Evolutionary conservation across 305 asterid species (phyloP), one percentile per base, ranked within the genome.

Genomic region (Fraxinus nigra): DNA sequence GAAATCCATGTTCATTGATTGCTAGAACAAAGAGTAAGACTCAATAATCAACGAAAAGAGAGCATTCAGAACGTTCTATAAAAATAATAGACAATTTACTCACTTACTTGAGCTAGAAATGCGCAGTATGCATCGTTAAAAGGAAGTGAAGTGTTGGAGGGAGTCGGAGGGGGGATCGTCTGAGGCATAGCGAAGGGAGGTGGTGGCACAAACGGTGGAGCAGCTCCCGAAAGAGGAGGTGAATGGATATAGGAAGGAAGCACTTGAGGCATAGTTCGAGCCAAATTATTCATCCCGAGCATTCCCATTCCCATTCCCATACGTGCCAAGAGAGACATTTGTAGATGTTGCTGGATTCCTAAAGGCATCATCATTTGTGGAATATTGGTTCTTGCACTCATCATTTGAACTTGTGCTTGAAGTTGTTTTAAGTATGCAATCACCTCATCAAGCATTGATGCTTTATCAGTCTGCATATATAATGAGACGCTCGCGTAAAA

Each of bases 401-500:
- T 87, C 88, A 93, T 84, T 0, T 91, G 90, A 34, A 93, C 83
- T 90, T 92, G 95, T 82, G 93, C 85, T 85, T 93, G 92, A 1
- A 93, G 89, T 76, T 89, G 92, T 78, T 93, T 93, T n/a, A 93
- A 51, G 89, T 92, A 90, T 11, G 87, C 89, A 6, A 93, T 93
- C 79, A 92, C 97, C 75, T 92, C 97, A 76, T 93, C 97, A 18
- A 93, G 76, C 97, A 93, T 93, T 1, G 97, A 93, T 30, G 95
- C 97, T 83, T 93, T 93, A 73, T 93, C 94, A 0, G 93, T 92
- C 95, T 93, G 88, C 77, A 65, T 20, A 32, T 10, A 51, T 30
- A 10, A 0, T 24, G 32, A 22, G 13, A 20, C 13, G 11, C 14
- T 10, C 14, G 0, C 1, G 4, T 43, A 46, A 46, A 46, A 10